Evolutionary conservation across 2,329 filamentous ascomycete genomes (phyloP), one percentile per base, ranked within the genome.

Genomic region (Pseudovirgaria hyperparasitica): DNA sequence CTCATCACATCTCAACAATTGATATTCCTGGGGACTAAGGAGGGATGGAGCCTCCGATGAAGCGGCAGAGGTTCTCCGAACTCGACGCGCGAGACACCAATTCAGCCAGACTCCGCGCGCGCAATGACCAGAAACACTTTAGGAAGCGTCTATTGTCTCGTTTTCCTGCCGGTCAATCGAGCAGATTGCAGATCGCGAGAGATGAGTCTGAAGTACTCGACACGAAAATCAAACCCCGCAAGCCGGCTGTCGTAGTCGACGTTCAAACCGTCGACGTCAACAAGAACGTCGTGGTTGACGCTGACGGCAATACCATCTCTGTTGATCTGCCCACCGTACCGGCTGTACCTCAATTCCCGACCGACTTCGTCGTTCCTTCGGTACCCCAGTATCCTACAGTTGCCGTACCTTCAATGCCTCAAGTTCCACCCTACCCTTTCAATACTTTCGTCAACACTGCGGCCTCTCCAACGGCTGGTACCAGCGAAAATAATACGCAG

Each of bases 291-390:
- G 24, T 52, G 20, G 36, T 32, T 13, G 31, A 41, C 22, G 23
- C 6, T 41, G 5, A 39, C 38, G 6, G 16, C 40, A 12, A 35
- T 44, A 5, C 34, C 42, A 14, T 27, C 42, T 7, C 25, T 33
- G 2, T 30, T 5, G 34, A 30, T 4, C 17, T 45, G 6, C 43
- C 43, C 22, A 31, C 33, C 9, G 48, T 50, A 6, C 50, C 50
- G 6, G 29, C 48, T 2, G 50, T 54, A 6, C 48, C 49, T 18
- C 33, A 45, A 9, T 55, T 54, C 27, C 52, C 53, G 2, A 48
- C 36, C 31, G 39, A 50, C 18, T 34, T 54, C 18, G 36, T 24
- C 12, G 30, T 28, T 9, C 35, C 30, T 18, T 21, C 21, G 11
- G 33, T 32, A 13, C 31, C 31, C 11, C 29, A 27, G 16, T 10